These are phyloP conservation scores for Bimuria novae-zelandiae DNA, from an alignment of 2,329 filamentous ascomycete species.

Conservation along the genomic window DNA sequence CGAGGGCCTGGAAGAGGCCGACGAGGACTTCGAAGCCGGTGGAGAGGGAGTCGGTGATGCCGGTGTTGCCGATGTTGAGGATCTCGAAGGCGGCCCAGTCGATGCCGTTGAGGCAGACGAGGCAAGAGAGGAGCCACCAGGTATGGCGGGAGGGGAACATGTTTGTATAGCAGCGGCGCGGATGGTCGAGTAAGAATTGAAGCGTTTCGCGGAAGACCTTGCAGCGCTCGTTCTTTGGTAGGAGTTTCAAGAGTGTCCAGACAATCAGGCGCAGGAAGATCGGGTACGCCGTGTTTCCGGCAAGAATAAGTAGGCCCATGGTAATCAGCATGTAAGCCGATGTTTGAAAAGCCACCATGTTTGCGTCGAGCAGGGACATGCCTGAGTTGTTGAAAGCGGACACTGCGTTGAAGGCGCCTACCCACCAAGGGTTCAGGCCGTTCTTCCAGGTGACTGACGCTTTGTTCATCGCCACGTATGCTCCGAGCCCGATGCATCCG, in stretches of 20 bases:
- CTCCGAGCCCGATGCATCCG: slow-evolving; percentile 21
- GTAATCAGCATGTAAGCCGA: slow-evolving; percentile 51
- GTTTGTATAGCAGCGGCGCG: slow-evolving; percentile 64
- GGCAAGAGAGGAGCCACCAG: slow-evolving; percentile 59
- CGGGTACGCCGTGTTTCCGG: slow-evolving; percentile 61
- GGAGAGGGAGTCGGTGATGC: slow-evolving; percentile 51
- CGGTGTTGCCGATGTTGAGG: slow-evolving; percentile 60
- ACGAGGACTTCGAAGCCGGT: slow-evolving; percentile 57
- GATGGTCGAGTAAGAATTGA: slow-evolving; percentile 65
- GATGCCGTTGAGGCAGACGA: slow-evolving; percentile 58
- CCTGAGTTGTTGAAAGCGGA: slow-evolving; percentile 64
- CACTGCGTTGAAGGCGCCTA: slow-evolving; percentile 65
- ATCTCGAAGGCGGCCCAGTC: slow-evolving; percentile 59
- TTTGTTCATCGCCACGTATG: slow-evolving; percentile 50
- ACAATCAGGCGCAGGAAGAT: slow-evolving; percentile 61
- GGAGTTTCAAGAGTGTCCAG: slow-evolving; percentile 57
- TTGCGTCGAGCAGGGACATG: slow-evolving; percentile 57
- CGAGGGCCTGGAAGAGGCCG: slow-evolving; percentile 63
- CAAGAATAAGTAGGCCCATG: slow-evolving; percentile 55
- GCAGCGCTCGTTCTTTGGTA: slow-evolving; percentile 49
- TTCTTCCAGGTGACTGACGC: slow-evolving; percentile 49
- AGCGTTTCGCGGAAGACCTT: slow-evolving; percentile 51
- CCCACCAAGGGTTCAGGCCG: slow-evolving; percentile 54
- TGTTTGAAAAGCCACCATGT: slow-evolving; percentile 62
- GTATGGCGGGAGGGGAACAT: slow-evolving; percentile 64